Base-by-base conservation (phyloP, 805 yeast species). In the Millerozyma miso region DNA sequence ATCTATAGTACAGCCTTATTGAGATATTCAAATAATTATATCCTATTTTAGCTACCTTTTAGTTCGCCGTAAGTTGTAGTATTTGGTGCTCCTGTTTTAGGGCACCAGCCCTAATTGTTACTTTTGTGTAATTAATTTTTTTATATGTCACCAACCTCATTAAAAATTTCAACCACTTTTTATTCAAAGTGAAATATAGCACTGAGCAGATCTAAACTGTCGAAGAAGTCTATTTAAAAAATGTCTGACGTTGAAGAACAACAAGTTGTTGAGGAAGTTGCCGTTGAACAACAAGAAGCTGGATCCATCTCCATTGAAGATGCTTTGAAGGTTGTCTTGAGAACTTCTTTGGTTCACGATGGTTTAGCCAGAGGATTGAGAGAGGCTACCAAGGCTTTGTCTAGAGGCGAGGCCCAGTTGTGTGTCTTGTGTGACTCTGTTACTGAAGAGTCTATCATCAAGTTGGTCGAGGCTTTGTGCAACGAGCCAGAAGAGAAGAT, bases 361-460 rank as follows among this genome's bases (percentile, higher is more conserved):
- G 99, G 99, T 79, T 88, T 93, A 77, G 98, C 98, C 74, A 91
- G 99, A 82, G 99, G 99, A 84, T 85, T 93, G 75, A 93, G 98
- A 84, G 99, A 93, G 82, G 95, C 98, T 60, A 88, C 97, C 69
- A 93, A 93, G 87, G 98, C 97, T 75, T 83, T 93, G 62, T 81
- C 96, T 68, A 81, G 88, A 76, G 88, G 96, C 74, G 95, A 90
- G 78, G 99, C 97, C 62, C 95, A 91, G 79, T 81, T 93, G 73
- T 85, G 90, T 79, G 96, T 93, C 69, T 81, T 93, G 64, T 89
- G 95, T 77, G 97, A 91, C 80, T 83, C 98, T 60, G 97, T 93
- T 71, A 93, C 97, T 66, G 99, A 93, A 83, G 95, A 81, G 65
- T 83, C 93, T 61, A 93, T 93, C 80, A 79, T 86, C 73, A 89